A percentile compares a stretch with the other conserved stretches of the same genome.
Conservation (phyloP, 345 rosid genomes). For the Euclidium syriacum region DNA sequence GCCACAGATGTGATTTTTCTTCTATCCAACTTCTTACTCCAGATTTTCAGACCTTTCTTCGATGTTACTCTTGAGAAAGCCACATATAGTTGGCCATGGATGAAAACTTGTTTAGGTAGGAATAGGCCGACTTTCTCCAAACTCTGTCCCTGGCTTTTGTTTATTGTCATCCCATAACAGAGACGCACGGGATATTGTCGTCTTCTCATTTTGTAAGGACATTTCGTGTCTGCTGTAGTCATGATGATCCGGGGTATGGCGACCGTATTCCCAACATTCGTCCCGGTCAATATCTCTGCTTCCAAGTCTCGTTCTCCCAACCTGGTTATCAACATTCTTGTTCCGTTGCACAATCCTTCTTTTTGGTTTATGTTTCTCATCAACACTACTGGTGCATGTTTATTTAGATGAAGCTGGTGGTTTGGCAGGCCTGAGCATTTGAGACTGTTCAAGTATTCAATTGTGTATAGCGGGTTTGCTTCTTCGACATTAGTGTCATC, state of each 20-base stretch:
- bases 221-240: neutral
- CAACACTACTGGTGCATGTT: too few relatives aligned
- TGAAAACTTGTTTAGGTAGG: neutral
- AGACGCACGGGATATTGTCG: neutral
- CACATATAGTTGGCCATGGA: neutral
- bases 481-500: too few relatives aligned
- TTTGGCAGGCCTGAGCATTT: too few relatives aligned
- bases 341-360: too few relatives aligned
- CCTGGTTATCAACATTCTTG: too few relatives aligned
- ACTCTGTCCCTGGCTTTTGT: neutral
- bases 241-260: neutral
- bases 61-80: neutral
- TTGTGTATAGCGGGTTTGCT: too few relatives aligned
- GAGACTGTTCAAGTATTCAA: too few relatives aligned
- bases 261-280: too few relatives aligned
- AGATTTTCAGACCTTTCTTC: neutral
- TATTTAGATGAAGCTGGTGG: too few relatives aligned
- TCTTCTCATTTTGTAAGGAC: neutral
- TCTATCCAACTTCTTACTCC: neutral
- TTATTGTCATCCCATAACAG: neutral
- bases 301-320: too few relatives aligned
- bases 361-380: too few relatives aligned
- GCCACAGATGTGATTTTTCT: neutral
- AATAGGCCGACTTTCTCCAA: neutral
- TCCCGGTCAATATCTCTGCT: too few relatives aligned